Conservation (phyloP, 2,329 filamentous ascomycete genomes). For the Periconia macrospinosa region DNA sequence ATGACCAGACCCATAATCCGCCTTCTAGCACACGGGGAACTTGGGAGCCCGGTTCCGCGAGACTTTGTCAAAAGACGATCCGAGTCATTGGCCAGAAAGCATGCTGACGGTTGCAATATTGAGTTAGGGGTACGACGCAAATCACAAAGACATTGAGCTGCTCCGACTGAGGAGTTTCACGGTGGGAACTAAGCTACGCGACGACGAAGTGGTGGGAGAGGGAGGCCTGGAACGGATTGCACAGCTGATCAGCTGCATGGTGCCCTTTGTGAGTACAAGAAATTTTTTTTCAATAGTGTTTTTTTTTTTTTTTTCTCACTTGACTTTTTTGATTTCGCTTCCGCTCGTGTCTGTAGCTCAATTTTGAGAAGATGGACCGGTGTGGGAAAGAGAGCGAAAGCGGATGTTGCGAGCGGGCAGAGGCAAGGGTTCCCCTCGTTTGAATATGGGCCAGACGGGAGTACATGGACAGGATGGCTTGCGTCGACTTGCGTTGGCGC, state of each 20-base stretch:
- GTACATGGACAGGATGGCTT: constrained; percentile 12
- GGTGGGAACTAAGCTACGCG: constrained; percentile 66
- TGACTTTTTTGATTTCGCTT: background rate
- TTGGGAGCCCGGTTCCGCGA: too few species aligned
- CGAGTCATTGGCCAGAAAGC: background rate
- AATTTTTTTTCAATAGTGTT: too few species aligned
- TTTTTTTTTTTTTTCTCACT: constrained; percentile 6
- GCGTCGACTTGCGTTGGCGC: constrained; percentile 32
- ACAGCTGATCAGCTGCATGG: constrained; percentile 67
- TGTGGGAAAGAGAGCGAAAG: too few species aligned
- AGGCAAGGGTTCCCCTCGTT: constrained; percentile 10
- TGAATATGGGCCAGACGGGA: constrained; percentile 10
- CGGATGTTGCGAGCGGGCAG: too few species aligned
- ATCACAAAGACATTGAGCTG: constrained; percentile 78
- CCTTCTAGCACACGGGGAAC: too few species aligned
- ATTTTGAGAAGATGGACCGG: too few species aligned
- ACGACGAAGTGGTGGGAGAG: constrained; percentile 63
- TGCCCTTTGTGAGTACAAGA: constrained; percentile 71
- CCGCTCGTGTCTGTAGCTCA: too few species aligned
- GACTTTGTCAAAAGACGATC: too few species aligned
- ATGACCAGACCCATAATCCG: too few species aligned
- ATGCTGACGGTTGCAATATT: constrained; percentile 25
- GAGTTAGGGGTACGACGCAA: constrained; percentile 69
- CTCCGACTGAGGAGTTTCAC: constrained; percentile 81
- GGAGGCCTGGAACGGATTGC: constrained; percentile 67